Evolutionary conservation across 2,329 filamentous ascomycete species (phyloP).

Genomic region (Pyricularia sp.): DNA sequence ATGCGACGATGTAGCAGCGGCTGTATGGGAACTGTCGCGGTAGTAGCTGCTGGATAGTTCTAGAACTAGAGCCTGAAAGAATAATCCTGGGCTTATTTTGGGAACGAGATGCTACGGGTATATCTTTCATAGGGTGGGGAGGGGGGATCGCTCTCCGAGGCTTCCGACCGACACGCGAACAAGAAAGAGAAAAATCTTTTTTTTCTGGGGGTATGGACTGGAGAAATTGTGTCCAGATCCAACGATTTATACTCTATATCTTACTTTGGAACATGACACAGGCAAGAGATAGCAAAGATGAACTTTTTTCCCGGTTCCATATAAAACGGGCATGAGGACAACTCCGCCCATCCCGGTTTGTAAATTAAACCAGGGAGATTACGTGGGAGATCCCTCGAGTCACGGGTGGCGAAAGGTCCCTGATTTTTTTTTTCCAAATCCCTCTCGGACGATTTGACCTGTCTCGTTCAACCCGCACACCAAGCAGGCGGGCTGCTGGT

Average conservation of each 20-base stretch:
- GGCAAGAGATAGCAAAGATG: neutral
- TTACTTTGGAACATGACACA: neutral
- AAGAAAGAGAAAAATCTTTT: neutral
- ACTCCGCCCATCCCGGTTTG: neutral
- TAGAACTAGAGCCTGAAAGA: neutral
- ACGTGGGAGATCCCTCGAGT: neutral
- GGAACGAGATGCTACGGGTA: neutral
- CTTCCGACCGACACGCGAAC: neutral
- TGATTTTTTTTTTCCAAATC: neutral
- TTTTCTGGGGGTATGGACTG: too few species aligned
- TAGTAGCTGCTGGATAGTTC: neutral
- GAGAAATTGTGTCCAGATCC: neutral
- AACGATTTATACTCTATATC: neutral
- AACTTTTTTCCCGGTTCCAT: neutral
- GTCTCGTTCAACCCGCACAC: neutral
- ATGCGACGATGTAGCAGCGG: too few species aligned
- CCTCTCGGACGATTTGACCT: neutral
- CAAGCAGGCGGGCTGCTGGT: too few species aligned
- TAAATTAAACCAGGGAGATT: neutral
- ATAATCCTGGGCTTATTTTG: too few species aligned
- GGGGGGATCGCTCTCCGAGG: neutral
- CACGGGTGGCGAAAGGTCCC: neutral
- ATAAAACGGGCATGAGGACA: neutral
- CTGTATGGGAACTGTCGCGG: neutral
- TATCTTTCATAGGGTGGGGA: neutral